Evolutionary conservation across 768 basidiomycete species (phyloP), one percentile per base, ranked within the genome.

Genomic region (Trametes cubensis): DNA sequence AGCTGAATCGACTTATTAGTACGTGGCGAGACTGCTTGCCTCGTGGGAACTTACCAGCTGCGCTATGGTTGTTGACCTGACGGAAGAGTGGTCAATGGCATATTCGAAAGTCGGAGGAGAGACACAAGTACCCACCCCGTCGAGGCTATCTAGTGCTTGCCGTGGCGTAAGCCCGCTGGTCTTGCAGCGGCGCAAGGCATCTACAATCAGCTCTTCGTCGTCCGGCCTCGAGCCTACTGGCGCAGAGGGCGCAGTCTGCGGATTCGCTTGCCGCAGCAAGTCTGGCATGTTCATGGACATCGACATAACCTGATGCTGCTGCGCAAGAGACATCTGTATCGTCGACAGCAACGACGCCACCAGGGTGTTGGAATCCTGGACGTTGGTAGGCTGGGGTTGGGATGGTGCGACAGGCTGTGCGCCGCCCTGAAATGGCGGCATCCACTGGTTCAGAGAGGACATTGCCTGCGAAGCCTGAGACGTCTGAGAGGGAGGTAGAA

Each of bases 11-110:
- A 7, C 26, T 13, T 3, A 15, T 25, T 4, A 25, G 28, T 15
- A 13, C 6, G 5, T 23, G 5, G 17, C 7, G 17, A 21, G 6
- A 15, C 5, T 25, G 13, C 13, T 7, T 3, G 4, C 5, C 23
- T 30, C 14, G 20, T 7, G 2, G 4, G 18, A 2, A n/a, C 58
- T 21, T 44, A 59, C 58, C 58, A 3, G 41, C 18, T 2, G 49
- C 49, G 18, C 20, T 52, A 21, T 51, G 49, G 41, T 11, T 21
- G 25, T 59, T 51, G 7, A 52, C 58, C 58, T 59, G n/a, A 21
- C 13, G 28, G 3, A 2, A 5, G 4, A 14, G 23, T 23, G 6
- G 13, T 47, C n/a, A 25, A 7, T n/a, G 14, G 25, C 21, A 26
- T 4, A 14, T 26, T 23, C 3, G 8, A 20, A 21, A 4, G 13